Conservation (phyloP, 768 basidiomycete species). For the Coprinellus aureogranulatus region DNA sequence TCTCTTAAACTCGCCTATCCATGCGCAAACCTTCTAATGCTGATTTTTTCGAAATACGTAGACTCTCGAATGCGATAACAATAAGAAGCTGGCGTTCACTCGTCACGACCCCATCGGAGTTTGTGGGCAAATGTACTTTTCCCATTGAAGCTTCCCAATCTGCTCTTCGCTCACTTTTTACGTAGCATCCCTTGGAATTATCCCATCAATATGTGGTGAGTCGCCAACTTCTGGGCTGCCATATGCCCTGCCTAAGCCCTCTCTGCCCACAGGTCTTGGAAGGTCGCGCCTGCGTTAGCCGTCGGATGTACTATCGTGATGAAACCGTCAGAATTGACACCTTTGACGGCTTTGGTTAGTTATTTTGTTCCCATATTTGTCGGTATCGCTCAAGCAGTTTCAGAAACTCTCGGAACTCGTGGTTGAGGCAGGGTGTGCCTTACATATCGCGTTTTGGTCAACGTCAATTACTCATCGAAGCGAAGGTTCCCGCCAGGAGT, state of each 20-base stretch:
- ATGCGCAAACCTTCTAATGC: not conserved
- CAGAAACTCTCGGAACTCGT: slow-evolving; percentile 82
- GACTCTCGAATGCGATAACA: slow-evolving; percentile 80
- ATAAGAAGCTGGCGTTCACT: slow-evolving; percentile 80
- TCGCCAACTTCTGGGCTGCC: too few species aligned
- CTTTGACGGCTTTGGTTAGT: slow-evolving; percentile 75
- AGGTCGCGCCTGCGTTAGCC: slow-evolving; percentile 89
- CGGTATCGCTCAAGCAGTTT: not conserved
- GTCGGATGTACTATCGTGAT: slow-evolving; percentile 91
- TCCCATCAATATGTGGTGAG: slow-evolving; percentile 81
- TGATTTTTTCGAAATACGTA: slow-evolving; percentile 23
- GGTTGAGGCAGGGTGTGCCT: slow-evolving; percentile 74
- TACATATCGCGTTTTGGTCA: slow-evolving; percentile 9
- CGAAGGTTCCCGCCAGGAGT: slow-evolving; percentile 93
- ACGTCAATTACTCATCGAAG: slow-evolving; percentile 2
- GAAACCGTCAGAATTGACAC: slow-evolving; percentile 90
- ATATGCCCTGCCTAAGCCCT: too few species aligned
- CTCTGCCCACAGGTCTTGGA: slow-evolving; percentile 65
- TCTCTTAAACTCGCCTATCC: not conserved
- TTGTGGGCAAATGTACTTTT: slow-evolving; percentile 79
- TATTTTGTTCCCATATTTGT: not conserved
- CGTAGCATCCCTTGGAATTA: slow-evolving; percentile 90
- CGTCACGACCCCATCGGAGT: slow-evolving; percentile 92
- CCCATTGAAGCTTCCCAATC: not conserved
- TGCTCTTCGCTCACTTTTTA: slow-evolving; percentile 7